phyloP scores from a whole-genome alignment of 2,329 filamentous ascomycete genomes.

The Calonectria leucothoes region DNA sequence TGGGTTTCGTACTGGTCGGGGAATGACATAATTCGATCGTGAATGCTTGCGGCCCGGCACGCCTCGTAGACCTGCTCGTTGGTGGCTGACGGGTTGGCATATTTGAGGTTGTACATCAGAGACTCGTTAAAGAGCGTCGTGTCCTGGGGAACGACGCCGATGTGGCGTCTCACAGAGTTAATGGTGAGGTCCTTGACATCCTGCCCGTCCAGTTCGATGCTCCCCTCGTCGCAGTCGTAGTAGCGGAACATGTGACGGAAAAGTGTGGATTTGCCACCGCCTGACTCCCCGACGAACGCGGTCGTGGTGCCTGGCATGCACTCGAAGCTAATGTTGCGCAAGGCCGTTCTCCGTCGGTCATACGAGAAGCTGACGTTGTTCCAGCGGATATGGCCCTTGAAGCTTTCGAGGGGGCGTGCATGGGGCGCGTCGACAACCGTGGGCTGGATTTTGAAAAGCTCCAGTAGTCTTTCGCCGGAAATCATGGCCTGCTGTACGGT shows the following conservation, averaged over 20 bases:
- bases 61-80: constrained; percentile 86
- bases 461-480: constrained; percentile 92
- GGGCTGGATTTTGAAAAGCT: constrained; percentile 95
- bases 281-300: constrained; percentile 95
- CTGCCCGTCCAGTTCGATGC: constrained; percentile 85
- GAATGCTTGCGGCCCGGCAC: constrained; percentile 88
- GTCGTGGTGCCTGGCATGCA: constrained; percentile 93
- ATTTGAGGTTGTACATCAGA: constrained; percentile 93
- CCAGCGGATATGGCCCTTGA: constrained; percentile 86
- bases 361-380: constrained; percentile 93
- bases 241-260: constrained; percentile 97
- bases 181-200: constrained; percentile 91
- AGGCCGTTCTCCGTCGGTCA: constrained; percentile 84
- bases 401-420: constrained; percentile 72
- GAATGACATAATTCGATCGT: constrained; percentile 90
- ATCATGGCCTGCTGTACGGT: constrained; percentile 98
- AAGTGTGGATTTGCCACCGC: constrained; percentile 95
- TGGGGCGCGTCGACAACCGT: constrained; percentile 84
- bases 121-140: constrained; percentile 95
- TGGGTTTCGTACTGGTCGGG: constrained; percentile 90
- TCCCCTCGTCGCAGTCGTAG: constrained; percentile 86
- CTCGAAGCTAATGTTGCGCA: constrained; percentile 86
- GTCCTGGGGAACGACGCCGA: constrained; percentile 97
- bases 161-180: constrained; percentile 89
- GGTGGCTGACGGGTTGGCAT: constrained; percentile 84